Evolutionary conservation across 23 red algal species (phyloP).

Genomic region (Gracilariopsis chorda): DNA sequence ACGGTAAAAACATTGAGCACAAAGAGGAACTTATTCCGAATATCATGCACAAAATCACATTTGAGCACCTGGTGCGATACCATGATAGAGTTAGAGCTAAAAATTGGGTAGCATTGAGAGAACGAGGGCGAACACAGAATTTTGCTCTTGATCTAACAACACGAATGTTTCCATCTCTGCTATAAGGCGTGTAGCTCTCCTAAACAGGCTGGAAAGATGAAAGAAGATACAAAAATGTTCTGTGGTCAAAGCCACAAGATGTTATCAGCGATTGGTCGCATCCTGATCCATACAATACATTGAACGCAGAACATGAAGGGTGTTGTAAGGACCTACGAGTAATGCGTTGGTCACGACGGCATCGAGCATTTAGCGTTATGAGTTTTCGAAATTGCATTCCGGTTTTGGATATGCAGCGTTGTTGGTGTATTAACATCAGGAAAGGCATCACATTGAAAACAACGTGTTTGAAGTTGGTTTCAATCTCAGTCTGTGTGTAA

Average conservation of each 20-base stretch:
- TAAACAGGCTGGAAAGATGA: neutral
- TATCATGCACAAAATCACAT: slow-evolving; percentile 5
- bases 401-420: too few relatives aligned
- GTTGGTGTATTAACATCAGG: too few relatives aligned
- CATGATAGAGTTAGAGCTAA: neutral
- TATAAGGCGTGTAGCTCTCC: neutral
- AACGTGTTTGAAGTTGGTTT: too few relatives aligned
- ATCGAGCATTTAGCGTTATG: neutral
- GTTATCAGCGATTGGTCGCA: neutral
- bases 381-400: neutral
- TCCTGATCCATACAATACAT: neutral
- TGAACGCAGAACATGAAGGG: neutral
- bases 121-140: neutral
- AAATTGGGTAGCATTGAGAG: neutral
- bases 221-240: neutral
- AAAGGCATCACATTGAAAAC: too few relatives aligned
- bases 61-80: neutral
- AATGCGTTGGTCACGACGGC: neutral
- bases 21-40: neutral
- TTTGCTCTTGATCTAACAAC: neutral
- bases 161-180: neutral
- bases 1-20: neutral
- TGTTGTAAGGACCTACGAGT: neutral
- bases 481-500: too few relatives aligned
- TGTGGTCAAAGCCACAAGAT: neutral